Conservation (phyloP, 108 stramenopile species). For the Cyclotella baltica region DNA sequence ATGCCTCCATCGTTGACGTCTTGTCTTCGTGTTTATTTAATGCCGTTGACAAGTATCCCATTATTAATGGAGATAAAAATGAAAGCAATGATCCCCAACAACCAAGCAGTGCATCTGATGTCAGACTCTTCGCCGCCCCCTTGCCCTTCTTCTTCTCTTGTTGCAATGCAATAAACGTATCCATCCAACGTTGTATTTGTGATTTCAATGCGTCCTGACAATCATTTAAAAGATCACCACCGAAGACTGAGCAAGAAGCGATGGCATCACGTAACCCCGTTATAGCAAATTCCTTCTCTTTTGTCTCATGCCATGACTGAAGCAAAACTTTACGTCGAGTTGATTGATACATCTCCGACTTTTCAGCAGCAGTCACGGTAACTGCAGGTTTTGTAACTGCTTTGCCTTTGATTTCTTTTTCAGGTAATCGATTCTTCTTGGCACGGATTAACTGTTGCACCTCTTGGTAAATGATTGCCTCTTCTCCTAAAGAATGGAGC, state of each 20-base stretch:
- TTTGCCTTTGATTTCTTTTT: not conserved
- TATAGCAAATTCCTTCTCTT: conserved; percentile 6
- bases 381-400: not conserved
- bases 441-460: conserved; percentile 20
- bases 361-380: not conserved
- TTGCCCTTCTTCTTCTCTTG: not conserved
- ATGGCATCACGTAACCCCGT: conserved; percentile 39
- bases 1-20: not conserved
- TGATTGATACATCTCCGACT: conserved; percentile 17
- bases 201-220: conserved; percentile 21
- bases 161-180: conserved; percentile 26
- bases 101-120: not conserved
- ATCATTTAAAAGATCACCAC: conserved; percentile 33
- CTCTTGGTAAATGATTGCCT: conserved; percentile 27
- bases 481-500: conserved; percentile 23
- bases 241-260: not conserved
- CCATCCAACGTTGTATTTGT: conserved; percentile 32
- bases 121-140: conserved; percentile 9
- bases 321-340: conserved; percentile 15
- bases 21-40: not conserved
- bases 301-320: conserved; percentile 23
- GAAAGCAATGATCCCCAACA: conserved; percentile 33
- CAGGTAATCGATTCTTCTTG: conserved; percentile 43
- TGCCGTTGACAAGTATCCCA: not conserved
- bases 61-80: conserved; percentile 41